phyloP scores from a whole-genome alignment of 768 basidiomycete genomes.

The Boletus edulis region DNA sequence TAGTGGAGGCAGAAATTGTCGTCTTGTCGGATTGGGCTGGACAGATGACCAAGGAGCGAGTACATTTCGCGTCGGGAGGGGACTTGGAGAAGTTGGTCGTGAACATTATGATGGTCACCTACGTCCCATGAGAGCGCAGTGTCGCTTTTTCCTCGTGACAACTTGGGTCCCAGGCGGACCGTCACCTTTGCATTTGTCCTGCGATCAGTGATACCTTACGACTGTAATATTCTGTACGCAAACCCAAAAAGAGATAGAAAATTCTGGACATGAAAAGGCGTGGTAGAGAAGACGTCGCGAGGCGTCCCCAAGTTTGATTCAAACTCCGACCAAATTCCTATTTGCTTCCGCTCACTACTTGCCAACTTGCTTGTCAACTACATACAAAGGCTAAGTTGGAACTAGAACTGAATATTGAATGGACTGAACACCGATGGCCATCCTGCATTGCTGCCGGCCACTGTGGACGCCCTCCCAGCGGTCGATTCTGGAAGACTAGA shows the following conservation, averaged over 20 bases:
- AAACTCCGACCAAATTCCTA: too few species aligned
- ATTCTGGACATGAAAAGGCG: neutral
- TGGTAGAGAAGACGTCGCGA: too few species aligned
- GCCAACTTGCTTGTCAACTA: too few species aligned
- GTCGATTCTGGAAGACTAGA: too few species aligned
- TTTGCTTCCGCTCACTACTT: neutral
- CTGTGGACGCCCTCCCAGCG: neutral
- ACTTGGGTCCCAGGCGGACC: slow-evolving; percentile 3
- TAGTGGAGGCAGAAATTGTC: slow-evolving; percentile 61
- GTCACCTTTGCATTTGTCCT: neutral
- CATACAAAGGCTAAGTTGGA: too few species aligned
- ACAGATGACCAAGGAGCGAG: slow-evolving; percentile 59
- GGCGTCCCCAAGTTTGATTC: too few species aligned
- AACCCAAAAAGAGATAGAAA: slow-evolving; percentile 9
- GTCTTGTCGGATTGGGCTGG: slow-evolving; percentile 55
- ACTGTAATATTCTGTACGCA: slow-evolving; percentile 6
- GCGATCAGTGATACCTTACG: slow-evolving; percentile 8
- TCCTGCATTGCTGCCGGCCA: neutral
- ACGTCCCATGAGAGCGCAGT: slow-evolving; percentile 50
- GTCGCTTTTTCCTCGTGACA: neutral
- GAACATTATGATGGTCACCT: slow-evolving; percentile 72
- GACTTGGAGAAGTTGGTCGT: slow-evolving; percentile 73
- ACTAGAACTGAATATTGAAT: too few species aligned
- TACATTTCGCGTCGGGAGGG: slow-evolving; percentile 64
- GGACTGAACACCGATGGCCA: neutral